These are phyloP conservation scores for Hirsutella rhossiliensis DNA, from an alignment of 2,329 filamentous ascomycete genomes.

Conservation along the genomic window DNA sequence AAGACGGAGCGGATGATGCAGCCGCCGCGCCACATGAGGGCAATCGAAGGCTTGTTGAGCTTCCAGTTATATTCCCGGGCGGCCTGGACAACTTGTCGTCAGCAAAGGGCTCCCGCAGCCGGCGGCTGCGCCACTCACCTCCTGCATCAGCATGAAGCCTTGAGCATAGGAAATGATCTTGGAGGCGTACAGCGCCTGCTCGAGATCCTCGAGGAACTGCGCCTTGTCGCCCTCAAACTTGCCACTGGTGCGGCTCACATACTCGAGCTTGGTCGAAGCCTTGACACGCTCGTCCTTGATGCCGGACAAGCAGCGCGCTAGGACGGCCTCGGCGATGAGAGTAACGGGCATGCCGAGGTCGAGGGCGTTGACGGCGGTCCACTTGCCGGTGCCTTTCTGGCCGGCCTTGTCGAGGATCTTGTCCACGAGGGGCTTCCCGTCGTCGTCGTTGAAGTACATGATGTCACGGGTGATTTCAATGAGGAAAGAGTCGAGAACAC, in stretches of 20 bases:
- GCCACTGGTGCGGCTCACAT: constrained; percentile 56
- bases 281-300: constrained; percentile 87
- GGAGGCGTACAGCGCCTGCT: constrained; percentile 97
- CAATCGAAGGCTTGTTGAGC: constrained; percentile 99
- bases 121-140: constrained; percentile 42
- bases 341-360: constrained; percentile 98
- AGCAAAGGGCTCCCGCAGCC: background rate
- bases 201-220: constrained; percentile 90
- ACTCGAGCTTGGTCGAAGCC: constrained; percentile 67
- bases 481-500: constrained; percentile 96
- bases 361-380: constrained; percentile 98
- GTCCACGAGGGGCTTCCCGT: constrained; percentile 82
- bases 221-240: constrained; percentile 80
- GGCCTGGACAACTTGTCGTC: constrained; percentile 41
- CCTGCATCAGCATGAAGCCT: constrained; percentile 99
- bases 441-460: constrained; percentile 95
- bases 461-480: constrained; percentile 99
- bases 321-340: constrained; percentile 92
- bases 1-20: constrained; percentile 99
- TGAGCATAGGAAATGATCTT: constrained; percentile 99
- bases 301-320: constrained; percentile 84
- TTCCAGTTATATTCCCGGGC: constrained; percentile 96
- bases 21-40: constrained; percentile 99
- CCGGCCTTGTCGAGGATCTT: constrained; percentile 98
- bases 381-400: constrained; percentile 99